Evolutionary conservation across 2,329 filamentous ascomycete species (phyloP).

Genomic region (Ophiobolus disseminans): DNA sequence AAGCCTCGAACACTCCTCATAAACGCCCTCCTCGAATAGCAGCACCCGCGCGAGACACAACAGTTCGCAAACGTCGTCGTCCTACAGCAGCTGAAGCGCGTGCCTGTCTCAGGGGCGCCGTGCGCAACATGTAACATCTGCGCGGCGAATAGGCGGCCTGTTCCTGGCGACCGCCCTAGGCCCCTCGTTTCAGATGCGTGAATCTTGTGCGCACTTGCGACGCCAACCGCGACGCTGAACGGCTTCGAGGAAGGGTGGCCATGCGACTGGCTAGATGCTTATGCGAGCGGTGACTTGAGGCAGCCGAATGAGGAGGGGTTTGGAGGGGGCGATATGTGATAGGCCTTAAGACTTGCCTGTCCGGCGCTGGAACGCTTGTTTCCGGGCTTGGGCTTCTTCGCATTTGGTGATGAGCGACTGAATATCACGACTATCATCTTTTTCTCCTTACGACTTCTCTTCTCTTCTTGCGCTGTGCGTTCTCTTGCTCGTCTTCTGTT

Average conservation of each 20-base stretch:
- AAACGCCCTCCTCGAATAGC: conserved; percentile 12
- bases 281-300: neutral
- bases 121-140: conserved; percentile 20
- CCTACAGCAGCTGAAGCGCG: conserved; percentile 29
- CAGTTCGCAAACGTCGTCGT: conserved; percentile 17
- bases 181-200: conserved; percentile 30
- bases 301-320: neutral
- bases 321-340: conserved; percentile 14
- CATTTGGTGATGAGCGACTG: conserved; percentile 36
- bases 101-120: conserved; percentile 20
- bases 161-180: conserved; percentile 9
- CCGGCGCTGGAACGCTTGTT: conserved; percentile 3
- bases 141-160: conserved; percentile 20
- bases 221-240: neutral
- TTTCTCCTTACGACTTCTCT: conserved; percentile 19
- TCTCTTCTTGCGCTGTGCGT: conserved; percentile 37
- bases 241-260: neutral
- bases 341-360: conserved; percentile 28
- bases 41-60: conserved; percentile 13
- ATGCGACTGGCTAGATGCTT: conserved; percentile 5
- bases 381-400: conserved; percentile 4
- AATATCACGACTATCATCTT: conserved; percentile 36
- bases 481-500: conserved; percentile 11
- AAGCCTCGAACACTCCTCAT: neutral
- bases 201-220: conserved; percentile 24